These are phyloP conservation scores for Neonectria magnoliae DNA, from an alignment of 2,329 filamentous ascomycete genomes.

Conservation along the genomic window DNA sequence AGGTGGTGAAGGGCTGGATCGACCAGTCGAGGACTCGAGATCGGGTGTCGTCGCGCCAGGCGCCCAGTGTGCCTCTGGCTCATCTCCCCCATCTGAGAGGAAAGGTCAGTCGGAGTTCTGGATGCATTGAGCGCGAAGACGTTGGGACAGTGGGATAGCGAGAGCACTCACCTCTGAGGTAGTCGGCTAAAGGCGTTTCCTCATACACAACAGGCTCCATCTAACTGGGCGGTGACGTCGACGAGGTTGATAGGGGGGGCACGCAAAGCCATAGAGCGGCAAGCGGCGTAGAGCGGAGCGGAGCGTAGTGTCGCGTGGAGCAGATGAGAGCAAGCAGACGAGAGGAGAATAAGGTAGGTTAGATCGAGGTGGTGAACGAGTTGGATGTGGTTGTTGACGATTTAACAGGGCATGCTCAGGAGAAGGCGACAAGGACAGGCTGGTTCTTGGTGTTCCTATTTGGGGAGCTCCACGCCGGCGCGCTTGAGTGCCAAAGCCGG, in stretches of 20 bases:
- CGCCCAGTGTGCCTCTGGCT: conserved; percentile 58
- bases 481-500: conserved; percentile 24
- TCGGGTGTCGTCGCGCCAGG: conserved; percentile 51
- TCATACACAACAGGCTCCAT: conserved; percentile 90
- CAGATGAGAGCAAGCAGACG: background rate
- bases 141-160: background rate
- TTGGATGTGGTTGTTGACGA: conserved; percentile 25
- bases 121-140: background rate
- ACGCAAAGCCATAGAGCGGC: conserved; percentile 46
- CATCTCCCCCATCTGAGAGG: conserved; percentile 58
- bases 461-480: conserved; percentile 42
- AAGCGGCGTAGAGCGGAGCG: conserved; percentile 19
- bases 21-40: conserved; percentile 42
- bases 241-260: conserved; percentile 39
- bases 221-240: conserved; percentile 44
- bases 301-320: background rate
- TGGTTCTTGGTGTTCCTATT: conserved; percentile 41
- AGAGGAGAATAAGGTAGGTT: background rate
- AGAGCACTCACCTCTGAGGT: conserved; percentile 77
- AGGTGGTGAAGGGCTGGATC: conserved; percentile 57
- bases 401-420: conserved; percentile 33
- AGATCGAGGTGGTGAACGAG: conserved; percentile 11
- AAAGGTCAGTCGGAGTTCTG: background rate
- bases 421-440: conserved; percentile 36
- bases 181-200: conserved; percentile 87